Percentiles rank a stretch among this genome's conserved stretches.
These are phyloP conservation scores for Cymbomonas tetramitiformis DNA, from an alignment of 139 green algal genomes.

Conservation along the genomic window DNA sequence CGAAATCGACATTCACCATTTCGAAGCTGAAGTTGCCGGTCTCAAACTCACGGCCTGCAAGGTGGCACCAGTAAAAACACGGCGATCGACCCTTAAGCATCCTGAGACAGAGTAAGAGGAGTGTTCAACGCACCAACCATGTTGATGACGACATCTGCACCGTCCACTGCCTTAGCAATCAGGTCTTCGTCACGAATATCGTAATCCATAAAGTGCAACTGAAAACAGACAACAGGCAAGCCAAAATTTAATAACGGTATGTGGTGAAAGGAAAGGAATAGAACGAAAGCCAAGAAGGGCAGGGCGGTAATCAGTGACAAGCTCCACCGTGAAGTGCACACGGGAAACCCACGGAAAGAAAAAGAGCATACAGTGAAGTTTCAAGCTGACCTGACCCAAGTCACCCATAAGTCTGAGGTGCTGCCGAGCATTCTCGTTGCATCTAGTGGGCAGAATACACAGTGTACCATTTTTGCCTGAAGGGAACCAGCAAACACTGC, in stretches of 20 bases:
- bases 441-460: slow-evolving; percentile 72
- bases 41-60: slow-evolving; percentile 46
- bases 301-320: too few relatives aligned
- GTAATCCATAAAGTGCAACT: slow-evolving; percentile 18
- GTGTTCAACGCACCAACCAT: too few relatives aligned
- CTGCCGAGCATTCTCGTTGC: slow-evolving; percentile 59
- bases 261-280: too few relatives aligned
- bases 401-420: slow-evolving; percentile 91
- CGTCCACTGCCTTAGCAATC: slow-evolving; percentile 42
- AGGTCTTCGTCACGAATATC: slow-evolving; percentile 53
- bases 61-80: background rate
- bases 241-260: too few relatives aligned
- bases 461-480: slow-evolving; percentile 48
- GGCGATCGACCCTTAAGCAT: background rate
- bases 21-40: slow-evolving; percentile 84
- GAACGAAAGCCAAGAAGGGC: too few relatives aligned
- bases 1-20: slow-evolving; percentile 44
- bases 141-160: slow-evolving; percentile 79
- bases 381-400: slow-evolving; percentile 74
- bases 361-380: too few relatives aligned
- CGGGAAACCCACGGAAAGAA: too few relatives aligned
- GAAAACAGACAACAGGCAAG: too few relatives aligned
- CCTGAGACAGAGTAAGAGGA: background rate
- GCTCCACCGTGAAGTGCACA: too few relatives aligned
- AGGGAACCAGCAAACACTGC: too few relatives aligned